A percentile compares a stretch with the other conserved stretches of the same genome.
phyloP scores from a whole-genome alignment of 345 rosid species.

The Gynandropsis gynandra region DNA sequence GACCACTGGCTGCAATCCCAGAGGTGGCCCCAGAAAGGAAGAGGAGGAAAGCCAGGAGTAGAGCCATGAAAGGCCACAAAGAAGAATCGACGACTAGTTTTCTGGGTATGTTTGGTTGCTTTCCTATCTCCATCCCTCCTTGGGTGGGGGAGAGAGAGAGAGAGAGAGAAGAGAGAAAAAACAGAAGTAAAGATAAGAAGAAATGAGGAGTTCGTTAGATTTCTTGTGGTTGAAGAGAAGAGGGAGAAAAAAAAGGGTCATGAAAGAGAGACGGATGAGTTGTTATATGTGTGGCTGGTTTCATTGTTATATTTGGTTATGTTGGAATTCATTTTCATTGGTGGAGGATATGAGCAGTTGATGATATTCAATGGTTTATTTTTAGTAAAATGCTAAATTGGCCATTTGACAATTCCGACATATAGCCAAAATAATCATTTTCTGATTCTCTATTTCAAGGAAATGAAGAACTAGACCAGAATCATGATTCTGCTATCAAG shows the following conservation, averaged over 20 bases:
- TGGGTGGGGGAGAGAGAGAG: slow-evolving; percentile 32
- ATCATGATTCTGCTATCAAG: background rate
- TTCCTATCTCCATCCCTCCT: slow-evolving; percentile 36
- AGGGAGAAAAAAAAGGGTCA: slow-evolving; percentile 28
- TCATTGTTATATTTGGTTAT: slow-evolving; percentile 2
- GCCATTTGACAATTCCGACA: slow-evolving; percentile 18
- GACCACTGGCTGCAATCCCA: slow-evolving; percentile 9
- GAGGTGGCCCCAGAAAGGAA: slow-evolving; percentile 14
- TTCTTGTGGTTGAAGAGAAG: slow-evolving; percentile 31
- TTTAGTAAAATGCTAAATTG: slow-evolving; percentile 25
- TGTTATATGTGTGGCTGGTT: slow-evolving; percentile 28
- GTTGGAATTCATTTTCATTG: slow-evolving; percentile 21
- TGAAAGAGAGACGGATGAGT: slow-evolving; percentile 27
- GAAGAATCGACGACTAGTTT: too few species aligned
- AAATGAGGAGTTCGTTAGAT: slow-evolving; percentile 24
- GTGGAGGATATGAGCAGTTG: slow-evolving; percentile 21
- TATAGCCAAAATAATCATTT: slow-evolving; percentile 19
- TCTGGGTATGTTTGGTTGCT: too few species aligned
- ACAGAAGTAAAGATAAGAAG: slow-evolving; percentile 2
- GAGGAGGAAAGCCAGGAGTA: slow-evolving; percentile 38
- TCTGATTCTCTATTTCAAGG: slow-evolving; percentile 27
- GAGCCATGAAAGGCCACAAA: slow-evolving; percentile 31
- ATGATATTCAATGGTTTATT: slow-evolving; percentile 20
- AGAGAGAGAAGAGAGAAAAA: slow-evolving; percentile 28
- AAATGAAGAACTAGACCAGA: background rate